phyloP scores from a whole-genome alignment of 495 filamentous ascomycete species.

The Penicillium soppii region DNA sequence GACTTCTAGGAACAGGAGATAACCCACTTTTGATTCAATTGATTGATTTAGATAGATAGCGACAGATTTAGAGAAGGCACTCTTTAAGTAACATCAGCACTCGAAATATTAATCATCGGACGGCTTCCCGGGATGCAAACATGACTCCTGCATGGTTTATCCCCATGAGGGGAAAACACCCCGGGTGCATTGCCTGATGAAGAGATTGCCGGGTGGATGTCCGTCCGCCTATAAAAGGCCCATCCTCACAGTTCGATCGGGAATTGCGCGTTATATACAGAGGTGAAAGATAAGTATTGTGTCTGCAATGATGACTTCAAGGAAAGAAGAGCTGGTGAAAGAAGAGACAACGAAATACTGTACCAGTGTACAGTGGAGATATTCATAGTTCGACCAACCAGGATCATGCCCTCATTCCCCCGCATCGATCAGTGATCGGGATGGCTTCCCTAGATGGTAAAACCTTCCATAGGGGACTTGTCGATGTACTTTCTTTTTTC shows the following conservation, averaged over 20 bases:
- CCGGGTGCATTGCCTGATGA: slow-evolving; percentile 8
- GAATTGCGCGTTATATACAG: neutral
- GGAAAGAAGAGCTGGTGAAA: neutral
- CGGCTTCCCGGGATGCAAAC: slow-evolving; percentile 1
- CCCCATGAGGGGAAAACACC: slow-evolving; percentile 10
- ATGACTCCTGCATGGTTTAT: slow-evolving; percentile 3
- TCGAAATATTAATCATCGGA: neutral
- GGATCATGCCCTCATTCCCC: neutral
- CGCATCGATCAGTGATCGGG: neutral
- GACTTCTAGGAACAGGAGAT: neutral
- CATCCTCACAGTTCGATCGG: neutral
- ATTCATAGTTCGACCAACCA: neutral
- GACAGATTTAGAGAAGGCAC: neutral
- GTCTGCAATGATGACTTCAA: neutral
- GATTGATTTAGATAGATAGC: neutral
- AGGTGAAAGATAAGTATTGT: neutral
- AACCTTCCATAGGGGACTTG: neutral
- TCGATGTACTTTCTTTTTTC: too few relatives aligned
- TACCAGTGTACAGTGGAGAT: neutral
- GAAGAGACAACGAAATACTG: neutral
- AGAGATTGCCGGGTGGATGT: slow-evolving; percentile 5
- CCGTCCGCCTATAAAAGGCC: neutral
- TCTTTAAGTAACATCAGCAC: slow-evolving; percentile 1
- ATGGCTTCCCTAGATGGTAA: neutral
- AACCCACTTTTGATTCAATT: slow-evolving; percentile 1